Conservation (phyloP, 176 grass and related monocot genomes). For the Ampelocalamus luodianensis region DNA sequence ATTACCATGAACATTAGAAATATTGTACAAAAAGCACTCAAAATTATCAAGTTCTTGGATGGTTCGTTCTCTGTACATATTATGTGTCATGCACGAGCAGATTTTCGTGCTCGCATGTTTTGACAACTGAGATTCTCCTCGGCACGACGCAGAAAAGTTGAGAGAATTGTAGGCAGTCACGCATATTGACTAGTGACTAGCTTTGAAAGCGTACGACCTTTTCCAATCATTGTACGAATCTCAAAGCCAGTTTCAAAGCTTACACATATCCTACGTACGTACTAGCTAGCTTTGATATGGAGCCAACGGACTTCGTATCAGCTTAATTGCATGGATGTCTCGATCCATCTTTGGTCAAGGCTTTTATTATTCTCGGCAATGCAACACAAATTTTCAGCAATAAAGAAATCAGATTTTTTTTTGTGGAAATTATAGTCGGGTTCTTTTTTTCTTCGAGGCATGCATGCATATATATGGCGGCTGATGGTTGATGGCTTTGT, state of each 20-base stretch:
- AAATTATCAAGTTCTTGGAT: neutral
- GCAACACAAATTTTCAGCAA: no score
- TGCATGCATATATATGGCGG: neutral
- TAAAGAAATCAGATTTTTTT: neutral
- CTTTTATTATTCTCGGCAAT: no score
- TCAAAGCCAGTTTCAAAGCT: neutral
- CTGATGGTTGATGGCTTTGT: no score
- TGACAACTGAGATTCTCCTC: neutral
- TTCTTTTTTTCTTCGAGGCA: neutral
- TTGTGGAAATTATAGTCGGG: no score
- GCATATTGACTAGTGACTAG: neutral
- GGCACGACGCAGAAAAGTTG: neutral
- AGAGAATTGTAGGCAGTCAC: neutral
- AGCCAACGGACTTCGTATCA: no score
- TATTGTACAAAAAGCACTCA: neutral
- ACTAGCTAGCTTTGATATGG: no score
- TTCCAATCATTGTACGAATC: neutral
- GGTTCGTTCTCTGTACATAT: no score
- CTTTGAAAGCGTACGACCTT: neutral
- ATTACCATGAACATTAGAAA: no score
- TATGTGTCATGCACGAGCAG: neutral
- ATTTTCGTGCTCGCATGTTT: neutral
- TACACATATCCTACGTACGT: no score
- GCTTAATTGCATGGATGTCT: no score
- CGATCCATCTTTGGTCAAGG: no score